Evolutionary conservation across 306 rosid genomes (phyloP).

Genomic region (Alnus rubra): DNA sequence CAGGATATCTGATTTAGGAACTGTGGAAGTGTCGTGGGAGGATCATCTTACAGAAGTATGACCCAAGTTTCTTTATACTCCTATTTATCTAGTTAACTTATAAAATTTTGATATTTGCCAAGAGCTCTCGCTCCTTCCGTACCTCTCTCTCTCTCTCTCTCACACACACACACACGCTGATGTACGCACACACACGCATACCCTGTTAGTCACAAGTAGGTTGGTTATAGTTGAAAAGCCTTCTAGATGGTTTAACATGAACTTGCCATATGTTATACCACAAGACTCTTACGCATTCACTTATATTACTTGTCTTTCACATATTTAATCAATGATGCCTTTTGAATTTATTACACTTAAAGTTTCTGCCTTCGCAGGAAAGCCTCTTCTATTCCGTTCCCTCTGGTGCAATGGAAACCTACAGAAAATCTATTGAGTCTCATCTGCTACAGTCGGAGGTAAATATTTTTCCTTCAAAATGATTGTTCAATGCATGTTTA

Average conservation of each 20-base stretch:
- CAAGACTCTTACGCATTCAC: not conserved
- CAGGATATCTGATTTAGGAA: slow-evolving; percentile 65
- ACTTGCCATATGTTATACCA: not conserved
- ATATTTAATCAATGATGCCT: slow-evolving; percentile 12
- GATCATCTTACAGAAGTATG: slow-evolving; percentile 86
- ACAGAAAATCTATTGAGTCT: slow-evolving; percentile 86
- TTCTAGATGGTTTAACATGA: not conserved
- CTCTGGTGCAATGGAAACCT: slow-evolving; percentile 73
- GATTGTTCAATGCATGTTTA: not conserved
- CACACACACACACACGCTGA: not conserved
- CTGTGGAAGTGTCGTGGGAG: slow-evolving; percentile 69
- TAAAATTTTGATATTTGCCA: slow-evolving; percentile 12
- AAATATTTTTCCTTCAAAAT: slow-evolving; percentile 13
- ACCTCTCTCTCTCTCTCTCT: slow-evolving; percentile 2
- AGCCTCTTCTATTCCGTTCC: slow-evolving; percentile 78
- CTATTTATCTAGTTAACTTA: slow-evolving; percentile 20
- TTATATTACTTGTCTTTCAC: slow-evolving; percentile 1
- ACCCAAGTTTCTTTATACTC: slow-evolving; percentile 31
- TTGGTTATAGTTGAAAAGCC: not conserved
- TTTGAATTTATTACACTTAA: slow-evolving; percentile 11
- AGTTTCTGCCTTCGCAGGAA: slow-evolving; percentile 65
- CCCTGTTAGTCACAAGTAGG: not conserved
- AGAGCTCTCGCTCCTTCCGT: slow-evolving; percentile 8
- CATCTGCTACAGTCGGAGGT: slow-evolving; percentile 71
- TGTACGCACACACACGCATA: not conserved